These are phyloP conservation scores for Pseudocercospora cruenta DNA, from an alignment of 2,329 filamentous ascomycete species.

Conservation along the genomic window DNA sequence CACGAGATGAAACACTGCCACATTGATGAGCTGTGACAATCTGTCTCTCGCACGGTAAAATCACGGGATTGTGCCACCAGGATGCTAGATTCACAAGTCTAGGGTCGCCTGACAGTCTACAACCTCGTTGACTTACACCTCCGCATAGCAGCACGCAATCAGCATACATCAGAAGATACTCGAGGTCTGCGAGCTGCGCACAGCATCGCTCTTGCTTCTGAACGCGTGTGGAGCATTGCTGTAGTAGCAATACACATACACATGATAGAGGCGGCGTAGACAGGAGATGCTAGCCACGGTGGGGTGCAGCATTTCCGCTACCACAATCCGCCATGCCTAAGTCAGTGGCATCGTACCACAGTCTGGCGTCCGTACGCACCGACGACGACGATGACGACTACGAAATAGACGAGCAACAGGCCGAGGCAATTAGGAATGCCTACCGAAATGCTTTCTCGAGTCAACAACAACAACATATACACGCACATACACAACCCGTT, in stretches of 20 bases:
- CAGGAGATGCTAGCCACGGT: background rate
- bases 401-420: slow-evolving; percentile 36
- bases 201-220: background rate
- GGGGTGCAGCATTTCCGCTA: background rate
- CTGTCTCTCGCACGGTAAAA: background rate
- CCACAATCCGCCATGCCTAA: slow-evolving; percentile 37
- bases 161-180: background rate
- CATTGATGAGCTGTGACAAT: background rate
- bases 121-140: background rate
- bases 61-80: slow-evolving; percentile 2
- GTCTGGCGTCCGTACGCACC: slow-evolving; percentile 37
- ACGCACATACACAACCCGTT: slow-evolving; percentile 33
- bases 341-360: slow-evolving; percentile 37
- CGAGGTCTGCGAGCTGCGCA: background rate
- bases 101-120: slow-evolving; percentile 6
- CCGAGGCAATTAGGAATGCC: slow-evolving; percentile 38
- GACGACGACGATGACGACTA: slow-evolving; percentile 41
- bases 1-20: slow-evolving; percentile 1
- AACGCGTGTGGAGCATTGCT: background rate
- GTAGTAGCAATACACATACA: background rate
- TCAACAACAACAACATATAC: slow-evolving; percentile 26
- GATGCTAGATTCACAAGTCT: slow-evolving; percentile 1
- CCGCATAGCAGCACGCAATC: background rate
- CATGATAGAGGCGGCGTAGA: background rate
- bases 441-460: slow-evolving; percentile 38